Evolutionary conservation across 805 yeast genomes (phyloP), one percentile per base, ranked within the genome.

Genomic region (Maudiozyma barnettii): DNA sequence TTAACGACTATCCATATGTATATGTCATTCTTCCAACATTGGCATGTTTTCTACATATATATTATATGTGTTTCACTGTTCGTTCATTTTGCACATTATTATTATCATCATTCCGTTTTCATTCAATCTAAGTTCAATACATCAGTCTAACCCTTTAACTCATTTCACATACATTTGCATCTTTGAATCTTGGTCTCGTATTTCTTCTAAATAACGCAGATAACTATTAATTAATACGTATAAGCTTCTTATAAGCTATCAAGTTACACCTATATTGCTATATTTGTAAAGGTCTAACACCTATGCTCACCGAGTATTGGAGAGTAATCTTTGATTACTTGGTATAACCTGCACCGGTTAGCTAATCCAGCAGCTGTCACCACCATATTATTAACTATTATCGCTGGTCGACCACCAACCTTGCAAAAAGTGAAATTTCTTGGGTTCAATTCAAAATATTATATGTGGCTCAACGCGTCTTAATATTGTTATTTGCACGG

Each of bases 81-180:
- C 8, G 10, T 26, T 6, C 30, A 26, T 26, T 12, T 26, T 26
- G 10, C 10, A n/a, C n/a, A n/a, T n/a, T n/a, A n/a, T n/a, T n/a
- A n/a, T n/a, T n/a, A n/a, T 29, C 31, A 29, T 2, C 13, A 33
- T 33, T 33, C 36, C 36, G 9, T 33, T 4, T n/a, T n/a, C 13
- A 14, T 33, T 16, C 18, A 14, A n/a, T 33, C 16, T 14, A 33
- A n/a, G 18, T n/a, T 33, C 36, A 10, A 16, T 33, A 16, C 36
- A 33, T 9, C 9, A 33, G 8, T 33, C 36, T 37, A 13, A 37
- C 14, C 20, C 22, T 20, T 39, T 16, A 39, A 39, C 43, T 14
- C 37, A 21, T 22, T n/a, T 18, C 42, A 61, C 74, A 69, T 70
- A 70, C 74, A 70, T 70, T 68, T 70, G 74, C 74, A 70, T 70